Conservation (phyloP, 1,284 basidiomycete species). For the Stygiomarasmius scandens region DNA sequence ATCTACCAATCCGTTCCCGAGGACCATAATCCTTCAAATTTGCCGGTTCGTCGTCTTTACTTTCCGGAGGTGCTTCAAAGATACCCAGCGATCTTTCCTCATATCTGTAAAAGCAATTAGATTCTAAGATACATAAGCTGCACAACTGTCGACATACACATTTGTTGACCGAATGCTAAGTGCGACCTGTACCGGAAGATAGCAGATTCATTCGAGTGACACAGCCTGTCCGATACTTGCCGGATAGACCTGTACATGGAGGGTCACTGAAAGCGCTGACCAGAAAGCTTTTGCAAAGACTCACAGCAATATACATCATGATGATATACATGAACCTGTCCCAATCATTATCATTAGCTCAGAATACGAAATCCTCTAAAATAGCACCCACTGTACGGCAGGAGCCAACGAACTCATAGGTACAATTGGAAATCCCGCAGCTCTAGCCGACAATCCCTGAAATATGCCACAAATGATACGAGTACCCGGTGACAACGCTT, state of each 20-base stretch:
- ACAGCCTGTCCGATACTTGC: slow-evolving; percentile 34
- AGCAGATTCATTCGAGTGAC: too few species aligned
- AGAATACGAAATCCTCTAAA: too few species aligned
- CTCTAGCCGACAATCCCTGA: slow-evolving; percentile 73
- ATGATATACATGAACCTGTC: slow-evolving; percentile 63
- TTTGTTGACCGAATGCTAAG: slow-evolving; percentile 80
- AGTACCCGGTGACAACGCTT: slow-evolving; percentile 54
- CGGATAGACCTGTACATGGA: slow-evolving; percentile 41
- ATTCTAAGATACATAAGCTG: background rate
- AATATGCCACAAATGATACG: slow-evolving; percentile 58
- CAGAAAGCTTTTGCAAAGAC: slow-evolving; percentile 14
- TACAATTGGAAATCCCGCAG: slow-evolving; percentile 78
- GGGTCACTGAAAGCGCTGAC: background rate
- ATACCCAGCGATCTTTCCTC: slow-evolving; percentile 74
- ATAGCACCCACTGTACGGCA: slow-evolving; percentile 53
- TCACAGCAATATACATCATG: slow-evolving; percentile 71
- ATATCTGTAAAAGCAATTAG: slow-evolving; percentile 42
- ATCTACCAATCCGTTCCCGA: slow-evolving; percentile 48
- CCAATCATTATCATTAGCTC: too few species aligned
- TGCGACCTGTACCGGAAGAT: slow-evolving; percentile 40
- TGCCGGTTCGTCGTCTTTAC: slow-evolving; percentile 50
- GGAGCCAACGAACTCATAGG: slow-evolving; percentile 63
- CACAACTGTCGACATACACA: slow-evolving; percentile 53
- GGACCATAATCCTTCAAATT: slow-evolving; percentile 38
- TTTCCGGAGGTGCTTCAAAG: slow-evolving; percentile 55